Evolutionary conservation across 2,329 filamentous ascomycete genomes (phyloP), one percentile per base, ranked within the genome.

Genomic region (Botrytis deweyae): DNA sequence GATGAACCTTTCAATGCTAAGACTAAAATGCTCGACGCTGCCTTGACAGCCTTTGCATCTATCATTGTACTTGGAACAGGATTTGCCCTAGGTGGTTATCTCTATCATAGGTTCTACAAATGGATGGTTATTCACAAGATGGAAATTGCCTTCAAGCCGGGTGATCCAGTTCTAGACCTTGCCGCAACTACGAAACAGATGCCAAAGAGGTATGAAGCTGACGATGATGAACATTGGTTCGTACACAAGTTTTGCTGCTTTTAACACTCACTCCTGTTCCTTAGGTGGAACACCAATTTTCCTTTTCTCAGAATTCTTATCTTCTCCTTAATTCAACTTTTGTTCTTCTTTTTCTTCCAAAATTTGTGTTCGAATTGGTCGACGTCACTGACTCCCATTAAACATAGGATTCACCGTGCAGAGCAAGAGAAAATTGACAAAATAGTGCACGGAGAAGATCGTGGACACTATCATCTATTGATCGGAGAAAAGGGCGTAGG

Each of bases 401-500:
- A 58, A 4, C 52, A 29, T 3, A 58, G 52, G 96, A 90, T 98
- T 68, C 83, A 88, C 76, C 91, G 95, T 42, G 90, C 92, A 22
- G 95, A 99, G 84, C 96, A 99, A 82, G 82, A 84, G 6, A 89
- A 87, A 74, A 91, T 99, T 76, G 92, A 99, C 81, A 85, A 84
- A n/a, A 98, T 99, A 76, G 88, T 99, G 38, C 84, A 87, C 66
- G 96, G 96, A 1, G 83, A 86, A 4, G 86, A 89, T 42, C 86
- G 86, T 64, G 96, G 96, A 18, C 94, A 97, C 80, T 99, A 99
- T 80, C 93, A 96, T 82, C 87, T 99, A 3, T 86, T 99, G 3
- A 90, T 98, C 65, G 96, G 96, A 63, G 96, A 98, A 81, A 98
- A 99, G 84, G 96, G 96, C 8, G 97, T 93, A 0, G 96, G 96